These are phyloP conservation scores for Fagus sylvatica DNA, from an alignment of 306 rosid species.

Conservation along the genomic window DNA sequence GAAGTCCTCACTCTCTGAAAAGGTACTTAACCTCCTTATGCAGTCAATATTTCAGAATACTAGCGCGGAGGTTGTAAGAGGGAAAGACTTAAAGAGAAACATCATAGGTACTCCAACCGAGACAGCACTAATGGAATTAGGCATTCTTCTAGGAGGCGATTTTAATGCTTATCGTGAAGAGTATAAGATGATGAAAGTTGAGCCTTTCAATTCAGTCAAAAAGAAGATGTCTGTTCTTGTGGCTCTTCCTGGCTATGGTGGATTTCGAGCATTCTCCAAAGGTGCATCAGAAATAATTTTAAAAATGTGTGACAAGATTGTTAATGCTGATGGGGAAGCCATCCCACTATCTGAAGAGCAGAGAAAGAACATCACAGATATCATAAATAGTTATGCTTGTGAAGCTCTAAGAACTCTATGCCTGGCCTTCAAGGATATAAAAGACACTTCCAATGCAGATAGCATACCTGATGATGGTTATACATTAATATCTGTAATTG, in stretches of 20 bases:
- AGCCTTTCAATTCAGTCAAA: slow-evolving; percentile 74
- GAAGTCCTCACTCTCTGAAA: slow-evolving; percentile 39
- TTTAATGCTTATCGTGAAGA: slow-evolving; percentile 36
- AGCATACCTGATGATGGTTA: slow-evolving; percentile 58
- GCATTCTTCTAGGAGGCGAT: slow-evolving; percentile 64
- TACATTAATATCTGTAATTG: slow-evolving; percentile 65
- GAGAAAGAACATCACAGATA: slow-evolving; percentile 42
- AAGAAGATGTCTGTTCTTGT: slow-evolving; percentile 82
- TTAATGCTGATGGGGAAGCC: slow-evolving; percentile 54
- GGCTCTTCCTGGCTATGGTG: slow-evolving; percentile 45
- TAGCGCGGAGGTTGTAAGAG: slow-evolving; percentile 62
- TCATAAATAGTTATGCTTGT: slow-evolving; percentile 62
- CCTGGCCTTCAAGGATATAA: slow-evolving; percentile 59
- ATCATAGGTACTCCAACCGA: slow-evolving; percentile 84
- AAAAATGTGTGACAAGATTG: slow-evolving; percentile 62
- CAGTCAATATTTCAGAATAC: slow-evolving; percentile 86
- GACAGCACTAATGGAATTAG: slow-evolving; percentile 70
- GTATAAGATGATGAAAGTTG: slow-evolving; percentile 58
- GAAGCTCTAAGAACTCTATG: slow-evolving; percentile 86
- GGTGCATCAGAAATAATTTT: slow-evolving; percentile 87
- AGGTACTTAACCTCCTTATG: slow-evolving; percentile 46
- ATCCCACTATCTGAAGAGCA: slow-evolving; percentile 49
- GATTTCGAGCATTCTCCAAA: slow-evolving; percentile 64
- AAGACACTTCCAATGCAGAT: slow-evolving; percentile 28
- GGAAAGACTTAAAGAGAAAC: slow-evolving; percentile 50